Evolutionary conservation across 2,329 filamentous ascomycete species (phyloP).

Genomic region (Diaporthe humulicola): DNA sequence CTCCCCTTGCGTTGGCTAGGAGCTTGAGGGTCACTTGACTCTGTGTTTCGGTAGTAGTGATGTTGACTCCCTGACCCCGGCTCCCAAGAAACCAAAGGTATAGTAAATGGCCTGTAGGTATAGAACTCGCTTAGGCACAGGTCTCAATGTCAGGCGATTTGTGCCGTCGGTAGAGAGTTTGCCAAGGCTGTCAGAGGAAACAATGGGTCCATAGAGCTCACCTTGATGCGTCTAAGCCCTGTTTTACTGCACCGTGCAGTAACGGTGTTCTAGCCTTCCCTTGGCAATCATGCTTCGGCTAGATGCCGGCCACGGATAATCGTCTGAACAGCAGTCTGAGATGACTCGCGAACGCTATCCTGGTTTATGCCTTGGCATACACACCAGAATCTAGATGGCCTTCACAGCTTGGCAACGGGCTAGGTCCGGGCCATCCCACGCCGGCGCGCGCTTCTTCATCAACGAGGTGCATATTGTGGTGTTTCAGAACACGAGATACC

Average conservation of each 20-base stretch:
- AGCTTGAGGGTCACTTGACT: neutral
- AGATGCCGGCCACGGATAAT: neutral
- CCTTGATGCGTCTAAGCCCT: neutral
- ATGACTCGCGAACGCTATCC: neutral
- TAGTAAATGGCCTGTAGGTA: neutral
- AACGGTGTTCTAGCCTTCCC: conserved; percentile 1
- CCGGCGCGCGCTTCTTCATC: neutral
- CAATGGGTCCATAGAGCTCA: conserved; percentile 13
- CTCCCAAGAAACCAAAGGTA: neutral
- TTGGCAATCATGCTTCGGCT: conserved; percentile 12
- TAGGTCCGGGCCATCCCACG: conserved; percentile 15
- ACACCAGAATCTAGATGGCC: neutral
- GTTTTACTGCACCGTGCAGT: neutral
- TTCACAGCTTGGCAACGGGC: conserved; percentile 7
- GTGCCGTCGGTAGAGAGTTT: neutral
- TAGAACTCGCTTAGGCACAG: neutral
- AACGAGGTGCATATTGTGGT: neutral
- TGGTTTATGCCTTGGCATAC: neutral
- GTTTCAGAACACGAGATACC: conserved; percentile 17
- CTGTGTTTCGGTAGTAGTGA: neutral
- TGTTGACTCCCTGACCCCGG: neutral
- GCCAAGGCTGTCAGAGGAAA: conserved; percentile 22
- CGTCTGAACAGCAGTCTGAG: neutral
- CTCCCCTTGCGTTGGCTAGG: neutral
- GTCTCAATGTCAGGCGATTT: neutral